Evolutionary conservation across 192 early-diverging fungal species (phyloP), one percentile per base, ranked within the genome.

Genomic region (Entomortierella beljakovae): DNA sequence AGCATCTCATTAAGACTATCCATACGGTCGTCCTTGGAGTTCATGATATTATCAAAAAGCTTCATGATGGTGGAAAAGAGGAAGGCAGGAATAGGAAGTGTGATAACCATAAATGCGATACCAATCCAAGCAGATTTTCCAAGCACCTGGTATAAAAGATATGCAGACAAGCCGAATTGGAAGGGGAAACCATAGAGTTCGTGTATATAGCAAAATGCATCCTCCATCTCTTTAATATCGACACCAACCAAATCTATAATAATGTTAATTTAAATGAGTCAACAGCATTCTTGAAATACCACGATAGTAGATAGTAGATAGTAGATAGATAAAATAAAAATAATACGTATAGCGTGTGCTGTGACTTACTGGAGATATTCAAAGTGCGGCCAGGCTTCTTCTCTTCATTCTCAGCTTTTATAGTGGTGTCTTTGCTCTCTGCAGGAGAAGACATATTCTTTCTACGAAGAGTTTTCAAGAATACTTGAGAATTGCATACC

Each of bases 121-220:
- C 95, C 96, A 46, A 91, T 88, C 20, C 96, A 57, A 18, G 95
- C 93, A 6, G 95, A 86, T 11, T 83, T 71, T 20, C 97, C 97
- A 35, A 98, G 81, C 20, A 98, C 77, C 25, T 64, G 64, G 65
- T 94, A 90, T 48, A 98, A 79, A 49, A 85, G 88, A 63, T 71
- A 80, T 2, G 92, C 68, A 23, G 88, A 90, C 11, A 95, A 66
- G 18, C 86, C 22, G 38, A 93, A 84, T 49, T 89, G 85, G 34
- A 93, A 66, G n/a, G 93, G 93, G 33, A 68, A 15, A 9, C 74
- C 81, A 61, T 92, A 91, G 22, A 80, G 82, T 66, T 52, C 90
- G 46, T 73, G 26, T 49, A 70, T 3, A 35, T 74, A 67, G 23
- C 68, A 56, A 22, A 80, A 59, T 1, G 61, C 46, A 7, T 56